Evolutionary conservation across 345 rosid species (phyloP).

Genomic region (Passiflora organensis): DNA sequence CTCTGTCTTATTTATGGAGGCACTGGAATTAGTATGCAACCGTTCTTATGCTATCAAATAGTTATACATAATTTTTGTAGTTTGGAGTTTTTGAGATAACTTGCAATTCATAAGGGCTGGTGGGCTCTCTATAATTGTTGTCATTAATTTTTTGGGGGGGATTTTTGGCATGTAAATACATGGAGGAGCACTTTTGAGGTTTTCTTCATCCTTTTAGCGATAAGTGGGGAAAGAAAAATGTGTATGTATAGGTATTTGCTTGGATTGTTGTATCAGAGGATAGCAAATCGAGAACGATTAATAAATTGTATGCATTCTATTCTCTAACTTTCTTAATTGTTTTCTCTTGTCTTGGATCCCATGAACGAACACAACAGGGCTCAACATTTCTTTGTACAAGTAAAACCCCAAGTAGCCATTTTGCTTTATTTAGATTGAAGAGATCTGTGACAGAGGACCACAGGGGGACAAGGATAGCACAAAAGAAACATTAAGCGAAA

Average conservation of each 20-base stretch:
- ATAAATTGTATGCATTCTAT: slow-evolving; percentile 20
- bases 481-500: too few relatives aligned
- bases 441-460: too few relatives aligned
- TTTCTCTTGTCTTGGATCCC: too few relatives aligned
- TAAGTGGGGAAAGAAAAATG: slow-evolving; percentile 15
- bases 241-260: slow-evolving; percentile 42
- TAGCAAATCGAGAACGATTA: slow-evolving; percentile 25
- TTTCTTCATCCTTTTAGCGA: slow-evolving; percentile 7
- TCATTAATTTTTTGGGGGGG: slow-evolving; percentile 5
- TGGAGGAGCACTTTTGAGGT: slow-evolving; percentile 12
- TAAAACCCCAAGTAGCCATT: too few relatives aligned
- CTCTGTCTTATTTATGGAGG: slow-evolving; percentile 65
- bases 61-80: slow-evolving; percentile 13
- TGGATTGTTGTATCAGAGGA: slow-evolving; percentile 18
- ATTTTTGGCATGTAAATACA: slow-evolving; percentile 35
- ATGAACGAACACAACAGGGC: too few relatives aligned
- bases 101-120: slow-evolving; percentile 26
- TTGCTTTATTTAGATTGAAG: too few relatives aligned
- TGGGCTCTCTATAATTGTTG: slow-evolving; percentile 20
- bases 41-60: slow-evolving; percentile 78
- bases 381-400: too few relatives aligned
- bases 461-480: too few relatives aligned
- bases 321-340: too few relatives aligned
- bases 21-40: slow-evolving; percentile 62
- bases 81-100: slow-evolving; percentile 23